Evolutionary conservation across 2,329 filamentous ascomycete species (phyloP).

Genomic region (Neonectria ditissima): DNA sequence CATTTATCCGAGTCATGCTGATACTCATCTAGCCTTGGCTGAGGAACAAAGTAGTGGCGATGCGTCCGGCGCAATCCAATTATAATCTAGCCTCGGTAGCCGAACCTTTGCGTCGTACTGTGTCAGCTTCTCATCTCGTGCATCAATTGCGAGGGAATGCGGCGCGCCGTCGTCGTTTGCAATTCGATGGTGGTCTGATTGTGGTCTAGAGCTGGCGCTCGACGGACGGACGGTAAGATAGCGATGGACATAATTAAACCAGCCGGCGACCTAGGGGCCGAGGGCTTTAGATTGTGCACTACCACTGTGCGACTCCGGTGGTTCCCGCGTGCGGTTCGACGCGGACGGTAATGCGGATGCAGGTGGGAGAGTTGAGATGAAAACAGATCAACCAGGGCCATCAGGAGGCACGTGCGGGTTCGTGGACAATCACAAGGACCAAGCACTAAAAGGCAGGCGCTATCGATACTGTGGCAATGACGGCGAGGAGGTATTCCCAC

Average conservation of each 20-base stretch:
- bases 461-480: not conserved
- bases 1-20: not conserved
- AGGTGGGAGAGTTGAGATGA: not conserved
- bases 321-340: constrained; percentile 1
- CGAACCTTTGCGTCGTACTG: not conserved
- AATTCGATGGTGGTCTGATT: not conserved
- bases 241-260: not conserved
- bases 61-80: not conserved
- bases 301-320: constrained; percentile 1
- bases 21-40: not conserved
- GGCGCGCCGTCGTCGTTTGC: not conserved
- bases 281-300: not conserved
- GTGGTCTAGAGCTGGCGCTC: not conserved
- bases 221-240: not conserved
- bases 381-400: not conserved
- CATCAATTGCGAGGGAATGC: constrained; percentile 1
- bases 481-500: not conserved
- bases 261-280: constrained; percentile 8
- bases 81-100: not conserved
- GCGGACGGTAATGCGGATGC: not conserved
- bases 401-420: constrained; percentile 1
- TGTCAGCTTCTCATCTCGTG: not conserved
- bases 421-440: too few species aligned
- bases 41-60: not conserved
- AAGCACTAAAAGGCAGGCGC: not conserved